phyloP scores from a whole-genome alignment of 495 filamentous ascomycete species.

The Amphirosellinia nigrospora region DNA sequence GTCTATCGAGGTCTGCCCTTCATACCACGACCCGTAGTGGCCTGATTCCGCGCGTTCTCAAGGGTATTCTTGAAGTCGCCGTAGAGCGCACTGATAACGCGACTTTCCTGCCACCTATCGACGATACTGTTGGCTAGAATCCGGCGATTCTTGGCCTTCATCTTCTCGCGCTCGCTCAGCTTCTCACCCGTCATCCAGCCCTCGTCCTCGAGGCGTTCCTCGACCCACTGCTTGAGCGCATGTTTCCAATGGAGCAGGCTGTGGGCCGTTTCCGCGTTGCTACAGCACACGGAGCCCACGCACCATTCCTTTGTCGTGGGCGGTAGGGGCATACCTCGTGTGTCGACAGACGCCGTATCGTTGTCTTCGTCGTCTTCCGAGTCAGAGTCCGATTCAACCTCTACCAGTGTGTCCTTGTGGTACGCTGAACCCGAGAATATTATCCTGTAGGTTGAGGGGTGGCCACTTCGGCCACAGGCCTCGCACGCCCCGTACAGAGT shows the following conservation, averaged over 20 bases:
- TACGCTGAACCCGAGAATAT: constrained; percentile 74
- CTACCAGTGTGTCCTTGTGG: constrained; percentile 69
- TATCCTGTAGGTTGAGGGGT: constrained; percentile 68
- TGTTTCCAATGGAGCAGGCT: constrained; percentile 76
- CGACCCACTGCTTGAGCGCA: constrained; percentile 72
- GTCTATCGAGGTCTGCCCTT: constrained; percentile 7
- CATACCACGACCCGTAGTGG: constrained; percentile 28
- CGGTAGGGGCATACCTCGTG: constrained; percentile 40
- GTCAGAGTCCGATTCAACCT: constrained; percentile 55
- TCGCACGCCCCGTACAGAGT: constrained; percentile 64
- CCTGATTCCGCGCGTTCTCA: constrained; percentile 44
- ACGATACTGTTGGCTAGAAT: constrained; percentile 56
- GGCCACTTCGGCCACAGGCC: constrained; percentile 74
- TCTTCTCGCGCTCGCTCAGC: constrained; percentile 49
- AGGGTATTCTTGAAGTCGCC: constrained; percentile 44
- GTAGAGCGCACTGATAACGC: constrained; percentile 40
- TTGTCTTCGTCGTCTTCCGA: constrained; percentile 41
- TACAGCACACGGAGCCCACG: constrained; percentile 60
- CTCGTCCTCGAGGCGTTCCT: constrained; percentile 61
- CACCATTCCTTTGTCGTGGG: constrained; percentile 47
- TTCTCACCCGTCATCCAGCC: constrained; percentile 55
- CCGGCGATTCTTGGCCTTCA: constrained; percentile 58
- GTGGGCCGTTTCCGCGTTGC: constrained; percentile 73
- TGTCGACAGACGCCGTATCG: constrained; percentile 45
- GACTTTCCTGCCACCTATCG: constrained; percentile 40